Evolutionary conservation across 768 basidiomycete species (phyloP), one percentile per base, ranked within the genome.

Genomic region (Phlegmacium glaucopus): DNA sequence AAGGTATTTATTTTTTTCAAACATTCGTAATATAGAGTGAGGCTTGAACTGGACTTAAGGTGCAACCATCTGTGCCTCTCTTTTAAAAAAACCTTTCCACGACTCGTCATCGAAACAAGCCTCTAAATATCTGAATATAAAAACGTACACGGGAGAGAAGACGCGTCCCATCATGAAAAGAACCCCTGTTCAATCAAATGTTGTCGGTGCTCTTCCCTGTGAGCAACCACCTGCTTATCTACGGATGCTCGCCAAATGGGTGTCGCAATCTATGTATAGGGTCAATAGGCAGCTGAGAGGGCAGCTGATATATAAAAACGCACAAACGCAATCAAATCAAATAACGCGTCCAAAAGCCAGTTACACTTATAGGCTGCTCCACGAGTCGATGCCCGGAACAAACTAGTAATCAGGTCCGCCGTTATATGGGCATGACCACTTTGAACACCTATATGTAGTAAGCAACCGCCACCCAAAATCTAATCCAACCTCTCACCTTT

Each of bases 361-460:
- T 79, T 83, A 51, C 80, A 80, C 9, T 75, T 67, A 2, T 85
- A 85, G 0, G 82, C 70, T 26, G 78, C 67, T 0, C 87, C 90
- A 15, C 82, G 73, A 0, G 85, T 82, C 6, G 77, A 80, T 6
- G 83, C 75, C 16, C 86, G 74, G 62, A 94, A 86, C 15, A 92
- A 51, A 42, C 73, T 66, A 3, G 83, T 81, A 28, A 85, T 76
- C 25, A 90, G 65, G 56, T 92, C 85, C 17, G 76, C 79, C 0
- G 86, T 82, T 48, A 93, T 91, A 50, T 94, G 87, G 46, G 77
- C 81, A 4, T 88, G 68, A 18, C 84, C 85, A 16, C 71, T 77
- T 55, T 81, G 72, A 9, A 94, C 75, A 18, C 90, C 90, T 85
- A 52, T 10, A 28, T 15, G 36, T 38, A 8, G 5, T 18, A 45